Percentiles rank a stretch among this genome's conserved stretches.
phyloP scores from a whole-genome alignment of 23 red algal genomes.

The Gracilaria caudata region DNA sequence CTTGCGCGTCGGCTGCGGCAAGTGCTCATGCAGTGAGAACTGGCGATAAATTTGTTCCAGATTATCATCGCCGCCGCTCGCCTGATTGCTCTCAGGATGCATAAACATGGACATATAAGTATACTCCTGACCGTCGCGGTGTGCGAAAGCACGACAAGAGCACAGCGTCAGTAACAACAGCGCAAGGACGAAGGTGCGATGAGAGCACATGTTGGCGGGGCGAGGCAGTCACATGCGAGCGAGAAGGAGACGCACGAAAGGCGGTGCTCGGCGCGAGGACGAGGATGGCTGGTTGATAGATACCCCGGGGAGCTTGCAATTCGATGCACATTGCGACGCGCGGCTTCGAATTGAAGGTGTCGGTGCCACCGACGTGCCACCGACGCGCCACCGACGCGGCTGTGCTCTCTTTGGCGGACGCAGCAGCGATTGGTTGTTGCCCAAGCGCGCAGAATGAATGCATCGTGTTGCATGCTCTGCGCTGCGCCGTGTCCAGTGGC shows the following conservation, averaged over 20 bases:
- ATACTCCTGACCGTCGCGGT: slow-evolving; percentile 35
- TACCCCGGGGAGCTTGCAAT: not conserved
- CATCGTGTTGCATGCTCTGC: not conserved
- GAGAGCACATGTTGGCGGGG: not conserved
- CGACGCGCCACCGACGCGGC: too few species aligned
- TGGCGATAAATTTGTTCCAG: slow-evolving; percentile 28
- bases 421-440: too few species aligned
- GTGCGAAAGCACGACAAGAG: not conserved
- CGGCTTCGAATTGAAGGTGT: not conserved
- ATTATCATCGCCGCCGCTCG: slow-evolving; percentile 19
- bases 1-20: not conserved
- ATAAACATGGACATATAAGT: slow-evolving; percentile 53
- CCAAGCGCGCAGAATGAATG: not conserved
- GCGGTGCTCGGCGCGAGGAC: too few species aligned
- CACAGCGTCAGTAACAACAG: not conserved
- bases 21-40: not conserved
- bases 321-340: not conserved
- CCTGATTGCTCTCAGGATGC: not conserved
- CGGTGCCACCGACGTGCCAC: too few species aligned
- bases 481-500: not conserved
- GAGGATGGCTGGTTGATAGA: too few species aligned
- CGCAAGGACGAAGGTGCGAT: not conserved
- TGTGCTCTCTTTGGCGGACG: too few species aligned
- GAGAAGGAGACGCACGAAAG: too few species aligned
- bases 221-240: too few species aligned